Evolutionary conservation across 2,329 filamentous ascomycete genomes (phyloP).

Genomic region (Penicillium sp.): DNA sequence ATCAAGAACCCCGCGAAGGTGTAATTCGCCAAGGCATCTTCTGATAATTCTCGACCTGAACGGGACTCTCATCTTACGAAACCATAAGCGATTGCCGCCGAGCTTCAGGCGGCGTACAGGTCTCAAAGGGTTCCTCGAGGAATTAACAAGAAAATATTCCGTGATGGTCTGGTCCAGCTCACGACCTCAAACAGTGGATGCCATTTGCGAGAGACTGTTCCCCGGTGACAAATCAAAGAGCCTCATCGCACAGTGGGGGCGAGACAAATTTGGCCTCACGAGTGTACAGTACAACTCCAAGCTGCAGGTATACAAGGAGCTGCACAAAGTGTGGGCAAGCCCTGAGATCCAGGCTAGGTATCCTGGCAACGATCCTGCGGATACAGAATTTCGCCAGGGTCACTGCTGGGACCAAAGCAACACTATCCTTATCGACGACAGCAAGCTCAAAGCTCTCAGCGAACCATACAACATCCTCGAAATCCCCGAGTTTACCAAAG

Average conservation of each 20-base stretch:
- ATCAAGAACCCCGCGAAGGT: constrained; percentile 38
- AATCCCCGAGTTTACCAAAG: constrained; percentile 67
- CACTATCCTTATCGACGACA: constrained; percentile 87
- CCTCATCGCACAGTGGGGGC: constrained; percentile 69
- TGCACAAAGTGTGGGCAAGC: constrained; percentile 65
- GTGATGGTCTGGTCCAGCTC: constrained; percentile 93
- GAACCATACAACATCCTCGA: constrained; percentile 80
- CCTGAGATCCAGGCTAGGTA: constrained; percentile 42
- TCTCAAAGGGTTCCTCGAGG: constrained; percentile 63
- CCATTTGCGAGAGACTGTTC: constrained; percentile 57
- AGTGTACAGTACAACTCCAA: constrained; percentile 60
- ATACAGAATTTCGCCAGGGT: constrained; percentile 42
- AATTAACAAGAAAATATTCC: constrained; percentile 67
- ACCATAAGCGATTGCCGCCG: constrained; percentile 47
- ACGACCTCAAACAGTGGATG: constrained; percentile 62
- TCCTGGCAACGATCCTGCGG: constrained; percentile 23
- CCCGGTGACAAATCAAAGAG: constrained; percentile 47
- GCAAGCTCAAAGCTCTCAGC: constrained; percentile 67
- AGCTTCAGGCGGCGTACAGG: constrained; percentile 63
- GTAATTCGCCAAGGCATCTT: constrained; percentile 54
- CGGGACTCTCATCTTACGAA: constrained; percentile 77
- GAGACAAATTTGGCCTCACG: constrained; percentile 68
- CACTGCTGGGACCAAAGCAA: constrained; percentile 73
- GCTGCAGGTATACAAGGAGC: constrained; percentile 84
- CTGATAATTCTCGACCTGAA: constrained; percentile 90